phyloP scores from a whole-genome alignment of 257 asterid genomes.

The Fraxinus quadrangulata region DNA sequence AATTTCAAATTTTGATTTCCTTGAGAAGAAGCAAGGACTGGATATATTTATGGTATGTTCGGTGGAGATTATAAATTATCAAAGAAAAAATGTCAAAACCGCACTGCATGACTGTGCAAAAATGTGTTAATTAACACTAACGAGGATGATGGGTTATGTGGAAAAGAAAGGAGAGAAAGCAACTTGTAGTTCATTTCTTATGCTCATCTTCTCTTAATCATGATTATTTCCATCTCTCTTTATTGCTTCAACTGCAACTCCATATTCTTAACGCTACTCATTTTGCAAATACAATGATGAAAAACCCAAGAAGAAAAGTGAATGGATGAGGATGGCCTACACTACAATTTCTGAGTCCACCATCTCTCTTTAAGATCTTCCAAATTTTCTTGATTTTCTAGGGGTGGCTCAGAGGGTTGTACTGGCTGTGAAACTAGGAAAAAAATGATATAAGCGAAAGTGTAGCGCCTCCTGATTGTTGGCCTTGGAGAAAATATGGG shows the following conservation, averaged over 20 bases:
- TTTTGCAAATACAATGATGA: constrained; percentile 1
- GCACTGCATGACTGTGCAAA: background rate
- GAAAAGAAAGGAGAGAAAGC: no score
- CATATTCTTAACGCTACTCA: constrained; percentile 19
- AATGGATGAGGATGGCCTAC: constrained; percentile 30
- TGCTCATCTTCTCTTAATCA: no score
- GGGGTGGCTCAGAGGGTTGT: constrained; percentile 57
- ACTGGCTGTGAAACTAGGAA: constrained; percentile 49
- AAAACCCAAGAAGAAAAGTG: background rate
- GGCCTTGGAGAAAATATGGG: constrained; percentile 80
- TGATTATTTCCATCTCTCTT: no score
- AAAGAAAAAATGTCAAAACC: no score
- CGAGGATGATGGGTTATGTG: no score
- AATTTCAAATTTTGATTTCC: no score
- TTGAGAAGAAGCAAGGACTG: no score
- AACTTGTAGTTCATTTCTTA: no score
- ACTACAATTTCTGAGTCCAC: constrained; percentile 21
- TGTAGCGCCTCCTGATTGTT: constrained; percentile 67
- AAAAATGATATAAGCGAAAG: constrained; percentile 36
- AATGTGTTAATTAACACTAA: no score
- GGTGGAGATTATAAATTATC: no score
- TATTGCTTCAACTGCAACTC: constrained; percentile 1
- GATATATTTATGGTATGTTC: no score
- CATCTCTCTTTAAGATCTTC: background rate
- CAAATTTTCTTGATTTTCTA: constrained; percentile 26